These are phyloP conservation scores for Volvariella volvacea DNA, from an alignment of 1,284 basidiomycete genomes.

Conservation along the genomic window DNA sequence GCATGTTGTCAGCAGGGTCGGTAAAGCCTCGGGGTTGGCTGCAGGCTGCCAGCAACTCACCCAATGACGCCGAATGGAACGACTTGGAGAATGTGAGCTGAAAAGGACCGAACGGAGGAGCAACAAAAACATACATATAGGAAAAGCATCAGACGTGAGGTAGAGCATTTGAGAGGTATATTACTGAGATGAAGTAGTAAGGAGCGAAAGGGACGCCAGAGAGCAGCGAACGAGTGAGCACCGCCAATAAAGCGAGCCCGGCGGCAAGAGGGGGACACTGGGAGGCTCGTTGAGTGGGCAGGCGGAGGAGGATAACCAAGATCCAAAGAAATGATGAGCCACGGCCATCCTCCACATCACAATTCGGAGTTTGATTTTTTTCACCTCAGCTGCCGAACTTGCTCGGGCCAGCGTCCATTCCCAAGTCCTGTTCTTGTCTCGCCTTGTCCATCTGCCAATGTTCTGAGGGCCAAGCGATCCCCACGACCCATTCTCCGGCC, in stretches of 20 bases:
- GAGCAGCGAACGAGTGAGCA: conserved; percentile 10
- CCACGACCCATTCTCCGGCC: too few species aligned
- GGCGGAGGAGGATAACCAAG: conserved; percentile 10
- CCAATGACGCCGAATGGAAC: conserved; percentile 89
- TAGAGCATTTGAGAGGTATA: conserved; percentile 45
- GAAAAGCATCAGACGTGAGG: conserved; percentile 74
- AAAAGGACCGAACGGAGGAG: conserved; percentile 3
- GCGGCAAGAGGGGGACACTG: conserved; percentile 7
- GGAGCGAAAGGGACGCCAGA: conserved; percentile 25
- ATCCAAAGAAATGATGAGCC: conserved; percentile 6
- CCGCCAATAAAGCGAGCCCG: conserved; percentile 7
- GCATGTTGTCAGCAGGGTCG: conserved; percentile 5
- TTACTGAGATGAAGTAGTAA: conserved; percentile 15
- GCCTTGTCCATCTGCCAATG: too few species aligned
- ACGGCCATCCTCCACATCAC: too few species aligned
- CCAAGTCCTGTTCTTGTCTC: too few species aligned
- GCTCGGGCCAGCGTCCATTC: too few species aligned
- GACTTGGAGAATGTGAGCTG: conserved; percentile 39
- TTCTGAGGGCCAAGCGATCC: too few species aligned
- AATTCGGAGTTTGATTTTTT: too few species aligned
- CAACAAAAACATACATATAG: conserved; percentile 53
- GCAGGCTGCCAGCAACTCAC: conserved; percentile 34
- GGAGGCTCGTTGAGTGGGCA: too few species aligned
- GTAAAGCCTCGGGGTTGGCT: neutral
- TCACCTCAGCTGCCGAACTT: too few species aligned